phyloP scores from a whole-genome alignment of 1,284 basidiomycete genomes.

The Tranzscheliella williamsii region DNA sequence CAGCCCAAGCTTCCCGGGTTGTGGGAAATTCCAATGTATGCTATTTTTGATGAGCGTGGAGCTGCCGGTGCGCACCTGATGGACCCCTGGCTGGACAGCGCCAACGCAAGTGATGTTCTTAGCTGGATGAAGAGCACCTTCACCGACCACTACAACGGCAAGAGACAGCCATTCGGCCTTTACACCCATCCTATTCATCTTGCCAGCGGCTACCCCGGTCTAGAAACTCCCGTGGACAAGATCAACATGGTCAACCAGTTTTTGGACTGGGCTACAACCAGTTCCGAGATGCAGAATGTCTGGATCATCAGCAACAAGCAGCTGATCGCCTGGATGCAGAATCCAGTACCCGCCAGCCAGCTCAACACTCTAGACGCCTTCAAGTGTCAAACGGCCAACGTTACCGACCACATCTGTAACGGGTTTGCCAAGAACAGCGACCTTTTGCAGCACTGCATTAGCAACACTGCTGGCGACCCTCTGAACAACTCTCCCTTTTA shows the following conservation, averaged over 20 bases:
- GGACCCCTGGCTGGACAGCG: conserved; percentile 77
- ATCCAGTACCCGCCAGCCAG: conserved; percentile 66
- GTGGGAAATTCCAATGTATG: conserved; percentile 54
- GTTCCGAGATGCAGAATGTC: conserved; percentile 65
- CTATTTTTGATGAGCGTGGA: conserved; percentile 40
- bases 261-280: conserved; percentile 72
- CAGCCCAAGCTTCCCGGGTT: conserved; percentile 73
- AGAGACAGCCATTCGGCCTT: conserved; percentile 77
- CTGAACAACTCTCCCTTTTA: conserved; percentile 56
- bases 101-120: conserved; percentile 64
- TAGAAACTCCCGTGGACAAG: conserved; percentile 31
- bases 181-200: conserved; percentile 82
- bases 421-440: conserved; percentile 43
- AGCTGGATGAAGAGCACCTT: conserved; percentile 77
- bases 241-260: conserved; percentile 71
- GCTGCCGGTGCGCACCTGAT: conserved; percentile 66
- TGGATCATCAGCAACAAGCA: conserved; percentile 79
- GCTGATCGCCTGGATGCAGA: conserved; percentile 73
- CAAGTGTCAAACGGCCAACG: conserved; percentile 49
- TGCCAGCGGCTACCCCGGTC: conserved; percentile 64
- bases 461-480: conserved; percentile 41
- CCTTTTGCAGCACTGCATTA: conserved; percentile 53
- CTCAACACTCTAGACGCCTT: conserved; percentile 54
- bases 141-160: conserved; percentile 68
- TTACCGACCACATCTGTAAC: conserved; percentile 48